These are phyloP conservation scores for Fistulina hepatica DNA, from an alignment of 1,284 basidiomycete species.

Conservation along the genomic window DNA sequence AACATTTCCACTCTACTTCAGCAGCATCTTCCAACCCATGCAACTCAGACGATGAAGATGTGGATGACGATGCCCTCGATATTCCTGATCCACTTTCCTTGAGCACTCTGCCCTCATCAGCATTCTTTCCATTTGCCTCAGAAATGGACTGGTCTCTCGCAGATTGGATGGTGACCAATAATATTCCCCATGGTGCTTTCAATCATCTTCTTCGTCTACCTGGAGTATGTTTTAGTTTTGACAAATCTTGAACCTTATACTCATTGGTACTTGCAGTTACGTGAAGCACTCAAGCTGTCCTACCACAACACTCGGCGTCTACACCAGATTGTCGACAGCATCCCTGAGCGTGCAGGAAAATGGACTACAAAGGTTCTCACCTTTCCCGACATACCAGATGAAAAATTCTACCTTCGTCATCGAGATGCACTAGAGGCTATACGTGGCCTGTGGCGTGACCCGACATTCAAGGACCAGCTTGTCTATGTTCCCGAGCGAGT, in stretches of 20 bases:
- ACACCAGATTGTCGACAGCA: neutral
- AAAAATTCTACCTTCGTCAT: neutral
- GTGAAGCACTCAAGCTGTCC: neutral
- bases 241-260: neutral
- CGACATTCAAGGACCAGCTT: neutral
- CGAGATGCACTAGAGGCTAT: neutral
- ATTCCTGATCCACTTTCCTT: too few species aligned
- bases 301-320: neutral
- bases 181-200: neutral
- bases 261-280: neutral
- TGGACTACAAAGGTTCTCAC: neutral
- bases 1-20: too few species aligned
- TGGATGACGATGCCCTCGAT: too few species aligned
- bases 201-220: neutral
- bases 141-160: neutral
- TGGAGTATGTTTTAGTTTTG: neutral
- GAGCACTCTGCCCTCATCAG: too few species aligned
- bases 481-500: neutral
- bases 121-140: neutral
- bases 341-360: neutral
- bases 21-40: too few species aligned
- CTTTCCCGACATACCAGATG: neutral
- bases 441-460: neutral
- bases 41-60: too few species aligned
- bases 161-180: neutral